Conservation (phyloP, 2,329 filamentous ascomycete species). For the Boeremia exigua region DNA sequence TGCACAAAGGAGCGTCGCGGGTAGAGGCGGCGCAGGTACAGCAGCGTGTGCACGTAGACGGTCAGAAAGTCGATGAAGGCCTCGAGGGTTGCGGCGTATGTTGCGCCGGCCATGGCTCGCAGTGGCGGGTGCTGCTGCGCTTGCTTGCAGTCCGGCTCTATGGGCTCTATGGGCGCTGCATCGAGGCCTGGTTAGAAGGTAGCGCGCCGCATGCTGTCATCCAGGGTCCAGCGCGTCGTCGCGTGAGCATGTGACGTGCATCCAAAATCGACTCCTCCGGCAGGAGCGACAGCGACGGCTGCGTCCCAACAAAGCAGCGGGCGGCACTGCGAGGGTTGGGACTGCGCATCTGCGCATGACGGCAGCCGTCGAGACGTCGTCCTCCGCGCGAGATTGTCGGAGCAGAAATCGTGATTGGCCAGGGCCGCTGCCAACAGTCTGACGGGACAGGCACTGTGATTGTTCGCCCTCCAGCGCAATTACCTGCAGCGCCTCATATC, state of each 20-base stretch:
- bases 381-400: slow-evolving; percentile 2
- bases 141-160: too few species aligned
- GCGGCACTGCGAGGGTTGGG: too few species aligned
- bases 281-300: not conserved
- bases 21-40: slow-evolving; percentile 83
- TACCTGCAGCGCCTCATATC: not conserved
- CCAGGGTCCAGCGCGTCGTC: slow-evolving; percentile 13
- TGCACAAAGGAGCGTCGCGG: slow-evolving; percentile 78
- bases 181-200: not conserved
- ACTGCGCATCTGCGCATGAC: too few species aligned
- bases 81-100: slow-evolving; percentile 60
- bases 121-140: not conserved
- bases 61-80: slow-evolving; percentile 82
- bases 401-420: slow-evolving; percentile 13
- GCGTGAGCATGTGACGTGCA: slow-evolving; percentile 8
- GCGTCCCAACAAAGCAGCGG: too few species aligned
- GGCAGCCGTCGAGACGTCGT: slow-evolving; percentile 1
- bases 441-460: not conserved
- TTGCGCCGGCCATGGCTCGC: slow-evolving; percentile 18
- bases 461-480: not conserved
- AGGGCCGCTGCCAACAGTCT: not conserved
- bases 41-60: slow-evolving; percentile 82
- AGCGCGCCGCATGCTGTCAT: not conserved
- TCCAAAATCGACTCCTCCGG: too few species aligned
- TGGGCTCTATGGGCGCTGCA: not conserved